phyloP scores from a whole-genome alignment of 1,284 basidiomycete species.

The Anthracocystis panici-leucophaei region DNA sequence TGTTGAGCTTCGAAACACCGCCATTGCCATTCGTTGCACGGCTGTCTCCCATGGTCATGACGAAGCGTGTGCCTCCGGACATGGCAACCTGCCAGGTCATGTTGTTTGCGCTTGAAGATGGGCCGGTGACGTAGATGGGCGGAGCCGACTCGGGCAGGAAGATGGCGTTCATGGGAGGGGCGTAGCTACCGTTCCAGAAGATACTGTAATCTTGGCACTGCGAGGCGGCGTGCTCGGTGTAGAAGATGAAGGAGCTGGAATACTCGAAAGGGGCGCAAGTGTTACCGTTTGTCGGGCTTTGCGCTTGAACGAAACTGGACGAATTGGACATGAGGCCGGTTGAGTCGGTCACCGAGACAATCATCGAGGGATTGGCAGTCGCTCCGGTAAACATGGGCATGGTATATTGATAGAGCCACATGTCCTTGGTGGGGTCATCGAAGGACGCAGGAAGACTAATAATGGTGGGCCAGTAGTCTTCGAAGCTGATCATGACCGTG shows the following conservation, averaged over 20 bases:
- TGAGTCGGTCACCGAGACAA: constrained; percentile 57
- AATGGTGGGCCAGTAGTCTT: constrained; percentile 50
- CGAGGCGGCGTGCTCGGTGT: constrained; percentile 28
- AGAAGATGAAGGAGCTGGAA: constrained; percentile 37
- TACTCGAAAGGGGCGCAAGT: constrained; percentile 31
- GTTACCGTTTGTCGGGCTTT: constrained; percentile 12
- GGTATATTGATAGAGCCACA: constrained; percentile 53
- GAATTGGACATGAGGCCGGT: constrained; percentile 58
- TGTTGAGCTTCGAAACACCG: constrained; percentile 50
- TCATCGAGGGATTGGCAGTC: constrained; percentile 40
- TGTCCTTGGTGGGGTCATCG: constrained; percentile 42
- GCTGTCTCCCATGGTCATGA: constrained; percentile 48
- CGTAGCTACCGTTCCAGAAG: constrained; percentile 40
- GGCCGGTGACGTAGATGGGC: constrained; percentile 39
- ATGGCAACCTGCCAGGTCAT: constrained; percentile 43
- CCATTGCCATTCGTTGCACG: constrained; percentile 21
- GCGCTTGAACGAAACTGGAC: constrained; percentile 35
- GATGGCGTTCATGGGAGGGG: constrained; percentile 35
- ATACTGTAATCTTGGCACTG: constrained; percentile 41
- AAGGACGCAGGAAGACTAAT: constrained; percentile 44
- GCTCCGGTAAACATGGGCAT: constrained; percentile 43
- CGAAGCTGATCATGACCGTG: constrained; percentile 53
- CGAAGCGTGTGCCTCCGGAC: constrained; percentile 41
- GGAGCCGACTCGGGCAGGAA: constrained; percentile 46
- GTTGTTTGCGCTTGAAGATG: constrained; percentile 5